Conservation (phyloP, 1,139 yeast genomes). For the Taphrina pruni region DNA sequence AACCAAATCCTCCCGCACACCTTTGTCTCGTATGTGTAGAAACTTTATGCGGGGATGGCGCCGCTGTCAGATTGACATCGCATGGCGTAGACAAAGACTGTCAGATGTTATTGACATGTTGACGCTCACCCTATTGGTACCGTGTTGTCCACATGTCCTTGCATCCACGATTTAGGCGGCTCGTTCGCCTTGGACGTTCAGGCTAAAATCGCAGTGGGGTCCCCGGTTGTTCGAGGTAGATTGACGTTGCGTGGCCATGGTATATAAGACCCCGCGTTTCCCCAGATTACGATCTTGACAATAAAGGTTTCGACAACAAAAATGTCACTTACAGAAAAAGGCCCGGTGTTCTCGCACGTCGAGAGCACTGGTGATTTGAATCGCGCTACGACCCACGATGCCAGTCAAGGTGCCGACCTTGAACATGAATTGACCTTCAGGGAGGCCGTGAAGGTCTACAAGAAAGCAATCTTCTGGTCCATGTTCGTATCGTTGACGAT, state of each 20-base stretch:
- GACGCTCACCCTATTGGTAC: no score
- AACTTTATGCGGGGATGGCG: no score
- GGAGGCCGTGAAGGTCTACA: conserved; percentile 47
- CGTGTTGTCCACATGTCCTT: no score
- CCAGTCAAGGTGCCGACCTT: conserved; percentile 7
- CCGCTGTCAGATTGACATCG: no score
- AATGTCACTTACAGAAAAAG: background rate
- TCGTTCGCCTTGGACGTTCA: no score
- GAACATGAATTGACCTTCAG: conserved; percentile 31
- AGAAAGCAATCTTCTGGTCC: conserved; percentile 59
- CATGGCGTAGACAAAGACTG: no score
- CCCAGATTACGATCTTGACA: background rate
- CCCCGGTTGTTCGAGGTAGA: no score
- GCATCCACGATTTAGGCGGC: no score
- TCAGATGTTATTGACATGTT: no score
- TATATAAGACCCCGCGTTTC: conserved; percentile 4
- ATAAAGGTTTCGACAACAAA: no score
- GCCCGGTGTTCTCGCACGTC: background rate
- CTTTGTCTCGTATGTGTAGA: no score
- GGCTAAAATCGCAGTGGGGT: background rate
- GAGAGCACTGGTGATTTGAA: background rate
- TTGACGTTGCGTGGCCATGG: background rate
- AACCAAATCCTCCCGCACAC: no score
- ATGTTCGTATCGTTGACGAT: conserved; percentile 56
- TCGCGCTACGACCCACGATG: conserved; percentile 3